phyloP scores from a whole-genome alignment of 768 basidiomycete genomes.

The Hericium coralloides region DNA sequence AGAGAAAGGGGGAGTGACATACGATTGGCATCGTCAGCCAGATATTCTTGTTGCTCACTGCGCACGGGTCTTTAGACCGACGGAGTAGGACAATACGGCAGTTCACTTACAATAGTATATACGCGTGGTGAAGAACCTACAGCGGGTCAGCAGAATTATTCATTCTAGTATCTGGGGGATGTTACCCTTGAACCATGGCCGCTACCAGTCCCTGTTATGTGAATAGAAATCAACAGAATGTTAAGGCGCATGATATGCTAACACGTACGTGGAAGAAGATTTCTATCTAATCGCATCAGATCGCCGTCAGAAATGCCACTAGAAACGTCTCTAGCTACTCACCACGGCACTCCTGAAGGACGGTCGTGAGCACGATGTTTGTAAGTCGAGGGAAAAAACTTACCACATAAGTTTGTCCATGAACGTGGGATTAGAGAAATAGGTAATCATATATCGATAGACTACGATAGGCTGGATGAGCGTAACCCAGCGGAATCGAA shows the following conservation, averaged over 20 bases:
- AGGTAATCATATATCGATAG: neutral
- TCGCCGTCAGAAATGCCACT: neutral
- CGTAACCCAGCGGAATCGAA: neutral
- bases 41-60: neutral
- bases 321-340: neutral
- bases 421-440: neutral
- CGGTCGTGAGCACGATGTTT: neutral
- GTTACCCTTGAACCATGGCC: neutral
- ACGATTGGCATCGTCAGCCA: neutral
- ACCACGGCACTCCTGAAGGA: neutral
- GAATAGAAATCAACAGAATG: neutral
- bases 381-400: neutral
- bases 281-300: neutral
- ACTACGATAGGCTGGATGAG: neutral
- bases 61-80: neutral
- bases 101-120: neutral
- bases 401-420: neutral
- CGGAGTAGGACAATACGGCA: neutral
- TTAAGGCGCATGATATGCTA: neutral
- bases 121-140: neutral
- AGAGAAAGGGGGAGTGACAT: neutral
- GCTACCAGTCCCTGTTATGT: neutral
- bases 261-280: neutral
- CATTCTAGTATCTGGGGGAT: neutral
- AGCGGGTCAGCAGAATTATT: neutral